Percentiles rank a stretch among this genome's conserved stretches.
Evolutionary conservation across 2,329 filamentous ascomycete genomes (phyloP).

Genomic region (Alternaria postmessia): DNA sequence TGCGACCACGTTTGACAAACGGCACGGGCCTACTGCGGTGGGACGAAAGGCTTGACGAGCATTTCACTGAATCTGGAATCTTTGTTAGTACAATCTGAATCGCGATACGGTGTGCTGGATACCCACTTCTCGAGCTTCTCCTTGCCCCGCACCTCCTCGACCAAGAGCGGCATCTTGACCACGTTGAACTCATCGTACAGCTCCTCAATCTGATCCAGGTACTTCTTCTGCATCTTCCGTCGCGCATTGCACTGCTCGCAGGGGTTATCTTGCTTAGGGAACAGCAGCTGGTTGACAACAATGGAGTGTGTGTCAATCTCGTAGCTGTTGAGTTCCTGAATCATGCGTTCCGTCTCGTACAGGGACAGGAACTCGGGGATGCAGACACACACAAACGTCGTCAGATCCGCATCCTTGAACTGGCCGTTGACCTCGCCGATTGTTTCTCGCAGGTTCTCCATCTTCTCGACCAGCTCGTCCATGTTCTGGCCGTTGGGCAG

Average conservation of each 20-base stretch:
- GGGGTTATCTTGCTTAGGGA: slow-evolving; percentile 81
- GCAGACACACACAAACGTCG: slow-evolving; percentile 97
- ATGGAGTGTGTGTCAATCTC: slow-evolving; percentile 96
- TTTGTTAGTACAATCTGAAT: slow-evolving; percentile 15
- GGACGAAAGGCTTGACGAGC: slow-evolving; percentile 78
- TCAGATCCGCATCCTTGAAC: slow-evolving; percentile 95
- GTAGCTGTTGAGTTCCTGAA: slow-evolving; percentile 93
- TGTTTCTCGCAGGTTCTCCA: slow-evolving; percentile 90
- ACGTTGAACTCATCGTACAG: slow-evolving; percentile 99
- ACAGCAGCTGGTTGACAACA: slow-evolving; percentile 97
- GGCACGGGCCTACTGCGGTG: slow-evolving; percentile 58
- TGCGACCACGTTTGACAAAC: not conserved
- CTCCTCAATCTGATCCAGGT: slow-evolving; percentile 97
- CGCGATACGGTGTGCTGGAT: not conserved
- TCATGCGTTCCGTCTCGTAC: slow-evolving; percentile 99
- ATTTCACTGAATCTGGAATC: slow-evolving; percentile 75
- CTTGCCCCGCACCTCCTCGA: slow-evolving; percentile 95
- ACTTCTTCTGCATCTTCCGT: slow-evolving; percentile 99
- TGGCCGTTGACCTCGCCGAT: slow-evolving; percentile 96
- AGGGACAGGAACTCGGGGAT: slow-evolving; percentile 96
- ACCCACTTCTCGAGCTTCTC: slow-evolving; percentile 81
- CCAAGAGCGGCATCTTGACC: slow-evolving; percentile 94
- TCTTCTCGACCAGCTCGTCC: slow-evolving; percentile 90
- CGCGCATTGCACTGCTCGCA: slow-evolving; percentile 97
- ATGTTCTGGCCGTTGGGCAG: slow-evolving; percentile 94